Evolutionary conservation across 169 alveolate genomes (phyloP).

Genomic region (Cryptosporidium tyzzeri): DNA sequence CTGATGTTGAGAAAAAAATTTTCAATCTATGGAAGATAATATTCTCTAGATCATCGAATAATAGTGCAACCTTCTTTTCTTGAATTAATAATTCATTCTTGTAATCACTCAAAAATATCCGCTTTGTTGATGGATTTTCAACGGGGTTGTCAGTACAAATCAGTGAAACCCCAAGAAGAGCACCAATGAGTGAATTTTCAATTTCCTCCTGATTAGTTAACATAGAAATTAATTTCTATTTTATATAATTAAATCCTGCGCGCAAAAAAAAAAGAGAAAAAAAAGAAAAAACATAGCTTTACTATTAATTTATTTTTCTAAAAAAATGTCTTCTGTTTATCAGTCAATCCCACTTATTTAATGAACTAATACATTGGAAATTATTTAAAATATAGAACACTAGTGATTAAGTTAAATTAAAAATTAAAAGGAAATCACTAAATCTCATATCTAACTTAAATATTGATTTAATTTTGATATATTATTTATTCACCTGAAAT

Average conservation of each 20-base stretch:
- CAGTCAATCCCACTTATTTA: background rate
- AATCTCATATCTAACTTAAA: background rate
- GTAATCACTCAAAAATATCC: slow-evolving; percentile 13
- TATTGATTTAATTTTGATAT: no score
- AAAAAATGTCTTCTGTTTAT: background rate
- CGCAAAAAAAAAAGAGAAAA: background rate
- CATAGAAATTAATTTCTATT: slow-evolving; percentile 31
- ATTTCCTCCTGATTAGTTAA: slow-evolving; percentile 17
- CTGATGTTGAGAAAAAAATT: slow-evolving; percentile 5
- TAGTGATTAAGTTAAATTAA: no score
- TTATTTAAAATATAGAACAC: no score
- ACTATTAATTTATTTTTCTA: background rate
- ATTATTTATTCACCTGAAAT: background rate
- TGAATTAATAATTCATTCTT: slow-evolving; percentile 4
- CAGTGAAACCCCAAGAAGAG: slow-evolving; percentile 37
- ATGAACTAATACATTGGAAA: background rate
- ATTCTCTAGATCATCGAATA: slow-evolving; percentile 37
- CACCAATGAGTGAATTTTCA: slow-evolving; percentile 36
- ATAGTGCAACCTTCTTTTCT: background rate
- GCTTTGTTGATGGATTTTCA: background rate
- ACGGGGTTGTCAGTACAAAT: background rate
- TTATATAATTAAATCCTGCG: background rate
- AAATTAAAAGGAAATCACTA: no score
- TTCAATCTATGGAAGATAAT: slow-evolving; percentile 42
- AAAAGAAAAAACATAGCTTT: background rate